Conservation (phyloP, 805 yeast genomes). For the Lipomyces starkeyi region DNA sequence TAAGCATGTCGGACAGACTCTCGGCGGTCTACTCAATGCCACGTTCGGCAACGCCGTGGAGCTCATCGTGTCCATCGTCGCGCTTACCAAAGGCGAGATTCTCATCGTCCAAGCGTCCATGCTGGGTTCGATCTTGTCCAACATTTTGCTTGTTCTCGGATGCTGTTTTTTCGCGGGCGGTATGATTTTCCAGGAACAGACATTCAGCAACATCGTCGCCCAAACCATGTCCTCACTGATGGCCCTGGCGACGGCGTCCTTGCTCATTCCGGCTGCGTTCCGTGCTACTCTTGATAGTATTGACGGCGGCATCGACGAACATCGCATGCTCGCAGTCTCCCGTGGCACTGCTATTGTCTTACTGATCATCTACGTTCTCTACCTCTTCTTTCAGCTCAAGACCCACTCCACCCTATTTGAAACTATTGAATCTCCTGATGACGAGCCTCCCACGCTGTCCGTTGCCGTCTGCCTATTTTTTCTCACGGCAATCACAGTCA, state of each 20-base stretch:
- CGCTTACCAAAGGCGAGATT: conserved; percentile 82
- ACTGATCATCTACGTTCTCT: conserved; percentile 75
- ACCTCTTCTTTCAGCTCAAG: conserved; percentile 83
- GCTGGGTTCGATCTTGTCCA: conserved; percentile 92
- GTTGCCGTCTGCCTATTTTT: conserved; percentile 54
- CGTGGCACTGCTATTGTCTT: conserved; percentile 85
- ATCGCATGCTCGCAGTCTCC: conserved; percentile 70
- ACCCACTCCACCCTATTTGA: conserved; percentile 59
- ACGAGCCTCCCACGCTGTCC: conserved; percentile 48
- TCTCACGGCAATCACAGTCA: conserved; percentile 68
- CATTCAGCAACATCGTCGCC: conserved; percentile 94
- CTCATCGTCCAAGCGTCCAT: conserved; percentile 96
- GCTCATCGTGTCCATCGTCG: conserved; percentile 90
- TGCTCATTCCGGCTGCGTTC: conserved; percentile 95
- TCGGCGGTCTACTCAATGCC: conserved; percentile 94
- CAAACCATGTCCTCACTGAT: conserved; percentile 95
- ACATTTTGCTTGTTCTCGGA: conserved; percentile 88
- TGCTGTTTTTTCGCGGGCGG: conserved; percentile 96
- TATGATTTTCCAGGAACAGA: conserved; percentile 79
- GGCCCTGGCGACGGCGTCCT: conserved; percentile 87
- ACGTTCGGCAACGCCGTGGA: conserved; percentile 98
- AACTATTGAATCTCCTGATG: conserved; percentile 44
- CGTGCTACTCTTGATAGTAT: conserved; percentile 69
- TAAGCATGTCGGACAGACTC: conserved; percentile 84
- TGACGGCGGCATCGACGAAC: conserved; percentile 50